Base-by-base conservation (phyloP, 108 stramenopile species). In the Skeletonema costatum region DNA sequence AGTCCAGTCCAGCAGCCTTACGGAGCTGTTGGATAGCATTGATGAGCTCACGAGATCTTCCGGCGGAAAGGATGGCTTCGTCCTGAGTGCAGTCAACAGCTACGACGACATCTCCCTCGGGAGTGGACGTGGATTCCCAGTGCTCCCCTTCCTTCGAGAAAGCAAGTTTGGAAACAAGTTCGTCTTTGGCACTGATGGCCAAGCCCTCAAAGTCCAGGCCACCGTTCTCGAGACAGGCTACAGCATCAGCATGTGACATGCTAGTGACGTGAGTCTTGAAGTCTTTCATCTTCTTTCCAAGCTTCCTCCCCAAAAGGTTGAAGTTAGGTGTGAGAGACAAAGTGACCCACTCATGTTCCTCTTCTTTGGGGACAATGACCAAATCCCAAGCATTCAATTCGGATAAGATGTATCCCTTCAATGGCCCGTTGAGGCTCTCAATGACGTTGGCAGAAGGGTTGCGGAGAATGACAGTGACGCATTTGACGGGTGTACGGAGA, bases 381-480 rank as follows among this genome's bases (percentile, higher is more conserved):
- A 98, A 81, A 32, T 93, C 89, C 98, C 98, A 98, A 0, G 93
- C 92, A 85, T 99, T 99, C 66, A 99, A 86, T 85, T 99, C 99
- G 12, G 90, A 88, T 53, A 96, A 65, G 70, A 99, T 97, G 87
- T 99, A 99, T 51, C 83, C 76, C 72, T 96, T 90, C 44, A 99
- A 87, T 51, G 89, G 88, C 51, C 92, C 97, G 38, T 80, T 88
- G 64, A 96, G 75, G 29, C 78, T 90, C n/a, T 92, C 78, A 31
- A 96, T 81, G 42, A 95, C 91, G 44, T 85, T 88, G 12, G 76
- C 71, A 41, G 89, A 80, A 6, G 93, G 93, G 64, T 92, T 92
- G 25, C 92, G 91, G 48, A 93, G 80, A 51, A 99, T 93, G 63
- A 98, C 93, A 46, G 93, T 89, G 32, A 99, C 95, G 35, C 74